phyloP scores from a whole-genome alignment of 208 protist species.

The Porcisia hertigi region DNA sequence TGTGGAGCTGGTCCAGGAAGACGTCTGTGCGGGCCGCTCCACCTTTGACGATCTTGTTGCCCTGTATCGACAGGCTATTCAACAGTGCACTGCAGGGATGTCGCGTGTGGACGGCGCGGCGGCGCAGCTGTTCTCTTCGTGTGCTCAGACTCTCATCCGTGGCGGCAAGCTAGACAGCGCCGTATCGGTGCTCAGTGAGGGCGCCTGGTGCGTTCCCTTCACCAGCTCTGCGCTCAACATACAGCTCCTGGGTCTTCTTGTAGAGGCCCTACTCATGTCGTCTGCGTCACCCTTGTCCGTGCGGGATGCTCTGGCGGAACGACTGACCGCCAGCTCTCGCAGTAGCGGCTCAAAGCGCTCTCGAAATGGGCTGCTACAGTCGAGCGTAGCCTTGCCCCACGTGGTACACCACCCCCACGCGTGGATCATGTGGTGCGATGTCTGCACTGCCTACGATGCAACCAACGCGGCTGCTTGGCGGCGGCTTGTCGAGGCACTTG shows the following conservation, averaged over 20 bases:
- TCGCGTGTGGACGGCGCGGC: conserved; percentile 47
- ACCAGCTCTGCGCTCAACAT: conserved; percentile 52
- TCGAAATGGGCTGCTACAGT: conserved; percentile 29
- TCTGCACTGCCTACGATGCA: conserved; percentile 23
- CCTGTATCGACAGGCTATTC: conserved; percentile 68
- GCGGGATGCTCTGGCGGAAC: conserved; percentile 20
- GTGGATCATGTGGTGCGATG: conserved; percentile 31
- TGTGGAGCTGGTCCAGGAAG: conserved; percentile 66
- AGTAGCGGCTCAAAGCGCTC: conserved; percentile 17
- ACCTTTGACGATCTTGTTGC: conserved; percentile 36
- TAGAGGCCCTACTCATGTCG: conserved; percentile 60
- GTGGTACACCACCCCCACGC: conserved; percentile 28
- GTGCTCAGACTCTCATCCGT: conserved; percentile 48
- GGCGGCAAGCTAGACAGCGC: conserved; percentile 35
- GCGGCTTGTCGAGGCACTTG: conserved; percentile 28
- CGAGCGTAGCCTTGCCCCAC: conserved; percentile 10
- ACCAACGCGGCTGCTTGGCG: conserved; percentile 14
- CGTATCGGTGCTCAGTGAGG: conserved; percentile 45
- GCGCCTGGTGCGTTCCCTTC: conserved; percentile 67
- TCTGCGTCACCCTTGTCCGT: not conserved
- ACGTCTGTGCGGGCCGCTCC: conserved; percentile 31
- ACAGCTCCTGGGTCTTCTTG: conserved; percentile 57
- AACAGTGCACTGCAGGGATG: conserved; percentile 61
- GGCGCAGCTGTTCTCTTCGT: conserved; percentile 62
- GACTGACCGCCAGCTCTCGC: conserved; percentile 16